Conservation (phyloP, 2,329 filamentous ascomycete genomes). For the Colletotrichum phormii region DNA sequence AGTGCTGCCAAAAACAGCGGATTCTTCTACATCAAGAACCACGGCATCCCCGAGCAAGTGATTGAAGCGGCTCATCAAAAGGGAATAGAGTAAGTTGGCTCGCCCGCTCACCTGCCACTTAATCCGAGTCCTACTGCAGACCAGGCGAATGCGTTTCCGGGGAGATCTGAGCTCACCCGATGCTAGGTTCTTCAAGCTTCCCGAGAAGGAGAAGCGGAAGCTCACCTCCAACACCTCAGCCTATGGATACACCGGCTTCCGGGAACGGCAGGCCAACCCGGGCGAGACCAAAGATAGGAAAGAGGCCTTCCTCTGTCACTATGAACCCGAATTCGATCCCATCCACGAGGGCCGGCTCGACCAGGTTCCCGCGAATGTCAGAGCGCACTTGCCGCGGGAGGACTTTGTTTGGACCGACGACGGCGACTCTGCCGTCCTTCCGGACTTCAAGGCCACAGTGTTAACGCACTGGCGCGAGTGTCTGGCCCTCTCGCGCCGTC, state of each 20-base stretch:
- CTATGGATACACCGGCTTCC: conserved; percentile 30
- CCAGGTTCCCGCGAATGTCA: conserved; percentile 28
- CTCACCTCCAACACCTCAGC: conserved; percentile 40
- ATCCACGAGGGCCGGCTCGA: conserved; percentile 15
- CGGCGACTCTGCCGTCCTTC: conserved; percentile 47
- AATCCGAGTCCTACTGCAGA: conserved; percentile 38
- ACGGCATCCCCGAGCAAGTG: conserved; percentile 50
- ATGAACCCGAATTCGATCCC: conserved; percentile 55
- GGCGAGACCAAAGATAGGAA: conserved; percentile 45
- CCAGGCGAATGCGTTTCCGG: not conserved
- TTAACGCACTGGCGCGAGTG: conserved; percentile 53
- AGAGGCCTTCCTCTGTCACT: conserved; percentile 47
- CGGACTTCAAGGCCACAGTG: conserved; percentile 54
- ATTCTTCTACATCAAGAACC: conserved; percentile 61
- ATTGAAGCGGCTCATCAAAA: conserved; percentile 40
- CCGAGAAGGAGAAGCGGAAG: conserved; percentile 43
- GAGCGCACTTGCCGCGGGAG: conserved; percentile 28
- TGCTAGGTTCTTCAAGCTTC: conserved; percentile 44
- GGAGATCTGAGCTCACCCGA: conserved; percentile 39
- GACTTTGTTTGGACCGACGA: conserved; percentile 34
- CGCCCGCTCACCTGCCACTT: conserved; percentile 40
- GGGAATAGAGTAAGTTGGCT: conserved; percentile 41
- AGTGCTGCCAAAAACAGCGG: conserved; percentile 55
- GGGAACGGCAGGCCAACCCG: conserved; percentile 37
- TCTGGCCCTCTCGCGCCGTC: conserved; percentile 38